phyloP scores from a whole-genome alignment of 2,329 filamentous ascomycete genomes.

The Penicillium vulpinum region DNA sequence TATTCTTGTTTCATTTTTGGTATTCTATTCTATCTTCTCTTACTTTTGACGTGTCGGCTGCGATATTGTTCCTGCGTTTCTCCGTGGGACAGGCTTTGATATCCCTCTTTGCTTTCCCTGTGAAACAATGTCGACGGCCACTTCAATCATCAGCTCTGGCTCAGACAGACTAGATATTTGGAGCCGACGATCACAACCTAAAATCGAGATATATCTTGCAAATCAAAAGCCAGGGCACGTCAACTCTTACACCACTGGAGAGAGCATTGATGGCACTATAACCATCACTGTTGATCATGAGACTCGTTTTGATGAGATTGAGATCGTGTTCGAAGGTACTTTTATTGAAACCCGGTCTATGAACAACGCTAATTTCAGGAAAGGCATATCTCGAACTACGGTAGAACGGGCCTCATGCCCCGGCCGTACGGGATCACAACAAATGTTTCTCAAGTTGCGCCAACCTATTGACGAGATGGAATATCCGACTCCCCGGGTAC shows the following conservation, averaged over 20 bases:
- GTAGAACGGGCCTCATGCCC: conserved; percentile 58
- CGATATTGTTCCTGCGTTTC: neutral
- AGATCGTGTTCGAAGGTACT: conserved; percentile 59
- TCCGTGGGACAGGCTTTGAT: neutral
- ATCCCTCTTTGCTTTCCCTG: neutral
- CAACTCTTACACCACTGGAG: conserved; percentile 57
- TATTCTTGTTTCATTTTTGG: neutral
- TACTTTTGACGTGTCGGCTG: neutral
- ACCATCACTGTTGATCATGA: conserved; percentile 53
- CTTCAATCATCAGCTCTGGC: conserved; percentile 29
- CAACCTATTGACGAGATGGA: conserved; percentile 57
- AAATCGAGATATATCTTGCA: conserved; percentile 32
- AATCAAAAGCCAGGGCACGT: conserved; percentile 39
- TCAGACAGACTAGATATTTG: conserved; percentile 31
- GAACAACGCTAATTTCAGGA: neutral
- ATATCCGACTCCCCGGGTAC: conserved; percentile 57
- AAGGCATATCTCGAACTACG: conserved; percentile 53
- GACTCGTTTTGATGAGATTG: conserved; percentile 58
- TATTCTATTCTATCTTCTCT: neutral
- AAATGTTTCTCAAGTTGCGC: conserved; percentile 62
- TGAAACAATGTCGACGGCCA: conserved; percentile 18
- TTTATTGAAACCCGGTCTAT: neutral
- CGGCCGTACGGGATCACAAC: conserved; percentile 56
- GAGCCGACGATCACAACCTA: conserved; percentile 30
- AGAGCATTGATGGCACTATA: conserved; percentile 57